Conservation (phyloP, 768 basidiomycete genomes). For the Trametes cinnabarina region DNA sequence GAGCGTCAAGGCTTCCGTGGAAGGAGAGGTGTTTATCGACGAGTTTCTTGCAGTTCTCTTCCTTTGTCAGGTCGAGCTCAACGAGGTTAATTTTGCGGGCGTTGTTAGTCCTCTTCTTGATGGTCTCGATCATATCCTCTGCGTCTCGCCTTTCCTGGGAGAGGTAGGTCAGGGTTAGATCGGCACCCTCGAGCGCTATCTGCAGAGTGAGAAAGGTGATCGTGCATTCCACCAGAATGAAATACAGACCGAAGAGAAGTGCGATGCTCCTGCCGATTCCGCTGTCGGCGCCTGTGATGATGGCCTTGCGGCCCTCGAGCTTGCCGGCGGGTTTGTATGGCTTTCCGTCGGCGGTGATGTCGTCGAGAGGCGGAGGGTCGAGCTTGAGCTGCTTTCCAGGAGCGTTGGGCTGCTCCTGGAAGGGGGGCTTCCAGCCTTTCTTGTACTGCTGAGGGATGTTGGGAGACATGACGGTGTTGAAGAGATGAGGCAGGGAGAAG, state of each 20-base stretch:
- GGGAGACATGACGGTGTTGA: constrained; percentile 1
- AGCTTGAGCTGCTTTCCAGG: constrained; percentile 34
- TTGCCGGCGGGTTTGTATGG: constrained; percentile 46
- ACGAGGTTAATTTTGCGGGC: constrained; percentile 37
- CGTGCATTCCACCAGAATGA: neutral
- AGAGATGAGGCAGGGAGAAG: neutral
- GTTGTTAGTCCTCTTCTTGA: constrained; percentile 39
- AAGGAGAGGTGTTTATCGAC: constrained; percentile 39
- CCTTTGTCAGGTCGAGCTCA: constrained; percentile 39
- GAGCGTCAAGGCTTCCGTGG: constrained; percentile 37
- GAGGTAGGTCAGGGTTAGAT: constrained; percentile 31
- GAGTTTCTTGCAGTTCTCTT: constrained; percentile 37
- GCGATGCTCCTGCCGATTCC: constrained; percentile 47
- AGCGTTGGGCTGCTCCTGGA: constrained; percentile 29
- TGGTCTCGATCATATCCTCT: constrained; percentile 34
- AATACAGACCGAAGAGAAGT: constrained; percentile 36
- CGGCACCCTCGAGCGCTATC: constrained; percentile 37
- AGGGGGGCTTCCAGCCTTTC: constrained; percentile 32
- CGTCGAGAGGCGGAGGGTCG: constrained; percentile 38
- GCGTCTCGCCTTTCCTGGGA: constrained; percentile 42
- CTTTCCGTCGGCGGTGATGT: constrained; percentile 42
- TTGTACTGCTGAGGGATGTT: constrained; percentile 28
- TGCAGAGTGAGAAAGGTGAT: neutral
- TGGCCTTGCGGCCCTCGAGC: constrained; percentile 45
- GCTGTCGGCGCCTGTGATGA: constrained; percentile 52